Base-by-base conservation (phyloP, 2,329 filamentous ascomycete genomes). In the Trichoderma atroviride region DNA sequence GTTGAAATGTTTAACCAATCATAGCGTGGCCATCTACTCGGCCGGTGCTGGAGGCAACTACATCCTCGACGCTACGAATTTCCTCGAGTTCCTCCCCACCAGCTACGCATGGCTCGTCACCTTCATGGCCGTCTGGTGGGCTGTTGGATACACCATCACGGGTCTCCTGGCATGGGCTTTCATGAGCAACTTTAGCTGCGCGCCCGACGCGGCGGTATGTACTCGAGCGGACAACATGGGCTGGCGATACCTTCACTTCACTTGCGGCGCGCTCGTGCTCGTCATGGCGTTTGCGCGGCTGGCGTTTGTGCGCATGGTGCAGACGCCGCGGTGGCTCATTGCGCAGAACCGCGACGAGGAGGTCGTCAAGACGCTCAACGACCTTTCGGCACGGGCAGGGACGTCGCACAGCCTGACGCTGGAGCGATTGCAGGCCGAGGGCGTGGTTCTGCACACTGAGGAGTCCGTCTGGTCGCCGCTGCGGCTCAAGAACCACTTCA, bases 11-110 rank as follows among this genome's bases (percentile, higher is more conserved):
- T 14, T 35, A 22, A n/a, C 6, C 16, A 4, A n/a, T 19, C 69
- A n/a, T 19, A 71, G 70, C 22, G 70, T 71, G 14, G 70, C 70
- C 35, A 59, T 71, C 29, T 71, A 71, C 16, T 71, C 70, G 4
- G 67, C 70, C 3, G 69, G 69, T 27, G 69, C 69, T 19, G 70
- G 70, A 9, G 70, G 70, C 29, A 71, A 71, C 61, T 71, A 69
- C 31, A 69, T 71, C 27, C 55, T 71, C n/a, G 70, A 71, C 29
- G 70, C 70, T 1, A 71, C 70, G 0, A 71, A 66, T 14, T 62
- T 71, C 10, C 43, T 71, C 22, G 67, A 71, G 14, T 71, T 71
- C 50, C 67, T 71, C n/a, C 70, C 70, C 5, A 69, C 67, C 4
- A 53, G 7, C 27, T 37, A 71, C 37, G 22, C 60, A 7, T 71